These are phyloP conservation scores for Candida arabinofermentans DNA, from an alignment of 805 yeast species.

Conservation along the genomic window DNA sequence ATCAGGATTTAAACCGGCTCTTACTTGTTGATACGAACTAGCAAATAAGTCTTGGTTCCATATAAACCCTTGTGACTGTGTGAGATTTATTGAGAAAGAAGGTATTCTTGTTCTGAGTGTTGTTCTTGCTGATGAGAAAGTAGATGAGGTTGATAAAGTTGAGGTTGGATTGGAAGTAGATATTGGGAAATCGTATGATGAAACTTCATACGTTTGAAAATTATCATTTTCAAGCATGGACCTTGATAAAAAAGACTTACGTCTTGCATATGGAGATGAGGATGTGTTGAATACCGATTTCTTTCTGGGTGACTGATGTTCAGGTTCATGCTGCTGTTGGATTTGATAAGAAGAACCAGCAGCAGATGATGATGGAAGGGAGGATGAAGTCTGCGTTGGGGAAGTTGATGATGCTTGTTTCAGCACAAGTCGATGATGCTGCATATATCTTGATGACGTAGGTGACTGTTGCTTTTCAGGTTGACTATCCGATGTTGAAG, in stretches of 20 bases:
- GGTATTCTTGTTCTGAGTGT: conserved; percentile 24
- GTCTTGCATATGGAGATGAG: conserved; percentile 50
- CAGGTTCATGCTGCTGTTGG: background rate
- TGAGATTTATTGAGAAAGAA: conserved; percentile 41
- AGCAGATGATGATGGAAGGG: background rate
- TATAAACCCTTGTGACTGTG: conserved; percentile 67
- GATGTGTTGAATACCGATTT: conserved; percentile 32
- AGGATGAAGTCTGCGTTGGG: background rate
- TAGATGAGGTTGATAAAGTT: background rate
- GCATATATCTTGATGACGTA: no score
- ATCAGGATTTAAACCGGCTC: conserved; percentile 31
- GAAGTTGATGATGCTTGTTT: background rate
- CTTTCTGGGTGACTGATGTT: conserved; percentile 15
- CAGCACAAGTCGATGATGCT: no score
- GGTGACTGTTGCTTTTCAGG: no score
- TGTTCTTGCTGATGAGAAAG: background rate
- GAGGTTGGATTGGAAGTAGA: background rate
- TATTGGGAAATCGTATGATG: conserved; percentile 9
- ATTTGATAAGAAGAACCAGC: no score
- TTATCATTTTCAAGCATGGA: conserved; percentile 56
- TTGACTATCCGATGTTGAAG: no score
- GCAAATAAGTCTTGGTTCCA: conserved; percentile 81
- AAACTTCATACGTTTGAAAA: conserved; percentile 47
- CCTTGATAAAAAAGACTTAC: conserved; percentile 54
- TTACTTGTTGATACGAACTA: conserved; percentile 58